Percentiles rank a stretch among this genome's conserved stretches.
Conservation (phyloP, 192 early-diverging fungal genomes). For the Coemansia sp. region DNA sequence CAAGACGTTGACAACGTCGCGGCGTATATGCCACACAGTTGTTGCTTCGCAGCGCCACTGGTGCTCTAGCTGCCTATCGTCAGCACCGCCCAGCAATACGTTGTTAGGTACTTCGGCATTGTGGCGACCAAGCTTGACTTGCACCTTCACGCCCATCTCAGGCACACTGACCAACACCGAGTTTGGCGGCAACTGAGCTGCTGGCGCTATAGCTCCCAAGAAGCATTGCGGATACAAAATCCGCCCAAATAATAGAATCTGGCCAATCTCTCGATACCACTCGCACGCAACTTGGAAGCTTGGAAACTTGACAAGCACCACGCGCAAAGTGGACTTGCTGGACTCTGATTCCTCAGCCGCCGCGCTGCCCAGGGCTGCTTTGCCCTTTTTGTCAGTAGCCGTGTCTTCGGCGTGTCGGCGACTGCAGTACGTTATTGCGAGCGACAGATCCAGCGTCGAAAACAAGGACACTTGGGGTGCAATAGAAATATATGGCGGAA, state of each 20-base stretch:
- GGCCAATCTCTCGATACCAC: constrained; percentile 53
- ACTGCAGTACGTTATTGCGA: constrained; percentile 47
- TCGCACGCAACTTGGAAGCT: constrained; percentile 43
- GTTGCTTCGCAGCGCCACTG: constrained; percentile 48
- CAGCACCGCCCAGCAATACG: constrained; percentile 23
- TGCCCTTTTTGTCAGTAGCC: constrained; percentile 12
- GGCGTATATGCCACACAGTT: constrained; percentile 47
- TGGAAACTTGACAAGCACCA: constrained; percentile 45
- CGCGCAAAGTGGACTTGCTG: constrained; percentile 21
- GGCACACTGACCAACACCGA: constrained; percentile 41
- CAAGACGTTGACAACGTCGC: constrained; percentile 29
- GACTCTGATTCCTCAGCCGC: constrained; percentile 22
- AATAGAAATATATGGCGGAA: constrained; percentile 28
- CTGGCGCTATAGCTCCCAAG: constrained; percentile 22
- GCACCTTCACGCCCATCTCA: constrained; percentile 56
- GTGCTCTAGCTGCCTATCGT: constrained; percentile 29
- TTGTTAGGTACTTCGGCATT: constrained; percentile 17
- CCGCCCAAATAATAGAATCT: constrained; percentile 29
- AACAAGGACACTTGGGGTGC: constrained; percentile 55
- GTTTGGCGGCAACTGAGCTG: constrained; percentile 29
- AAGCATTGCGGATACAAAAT: constrained; percentile 29
- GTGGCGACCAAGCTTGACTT: constrained; percentile 36
- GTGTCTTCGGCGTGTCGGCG: constrained; percentile 6
- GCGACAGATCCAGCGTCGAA: constrained; percentile 53
- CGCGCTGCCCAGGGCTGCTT: constrained; percentile 12